phyloP scores from a whole-genome alignment of 2,329 filamentous ascomycete genomes.

The Fusarium devonianum region DNA sequence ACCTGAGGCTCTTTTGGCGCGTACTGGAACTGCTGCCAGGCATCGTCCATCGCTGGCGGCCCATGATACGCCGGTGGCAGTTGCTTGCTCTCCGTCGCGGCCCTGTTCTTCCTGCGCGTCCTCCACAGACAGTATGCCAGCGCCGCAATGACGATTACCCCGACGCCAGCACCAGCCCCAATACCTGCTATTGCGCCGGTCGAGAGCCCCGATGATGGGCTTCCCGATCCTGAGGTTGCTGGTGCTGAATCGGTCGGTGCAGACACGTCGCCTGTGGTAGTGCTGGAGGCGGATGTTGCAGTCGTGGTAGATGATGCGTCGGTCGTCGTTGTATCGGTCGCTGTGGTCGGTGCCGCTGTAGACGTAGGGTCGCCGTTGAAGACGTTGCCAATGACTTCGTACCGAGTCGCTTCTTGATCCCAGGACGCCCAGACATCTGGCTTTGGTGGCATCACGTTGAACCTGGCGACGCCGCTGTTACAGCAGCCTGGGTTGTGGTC shows the following conservation, averaged over 20 bases:
- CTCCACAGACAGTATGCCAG: conserved; percentile 26
- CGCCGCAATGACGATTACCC: not conserved
- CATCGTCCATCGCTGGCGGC: not conserved
- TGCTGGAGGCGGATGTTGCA: conserved; percentile 1
- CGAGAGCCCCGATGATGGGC: conserved; percentile 2
- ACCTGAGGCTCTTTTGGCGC: conserved; percentile 5
- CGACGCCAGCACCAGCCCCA: conserved; percentile 16
- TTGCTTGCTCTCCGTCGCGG: conserved; percentile 1
- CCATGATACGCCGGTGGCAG: not conserved
- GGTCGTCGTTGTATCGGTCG: too few species aligned
- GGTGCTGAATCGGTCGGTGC: not conserved
- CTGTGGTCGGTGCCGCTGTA: not conserved
- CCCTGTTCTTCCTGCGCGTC: conserved; percentile 15
- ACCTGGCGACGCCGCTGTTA: conserved; percentile 38
- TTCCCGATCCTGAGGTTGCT: too few species aligned
- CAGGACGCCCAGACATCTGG: conserved; percentile 35
- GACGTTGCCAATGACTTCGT: conserved; percentile 28
- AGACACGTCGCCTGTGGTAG: not conserved
- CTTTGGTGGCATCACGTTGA: conserved; percentile 33
- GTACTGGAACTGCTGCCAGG: conserved; percentile 20
- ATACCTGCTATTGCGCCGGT: conserved; percentile 18
- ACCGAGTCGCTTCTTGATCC: conserved; percentile 22
- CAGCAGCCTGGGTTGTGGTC: conserved; percentile 36
- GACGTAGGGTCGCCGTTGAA: conserved; percentile 6
- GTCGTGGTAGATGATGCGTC: not conserved